Conservation (phyloP, 129 eudicot species). For the Scalesia atractyloides region DNA sequence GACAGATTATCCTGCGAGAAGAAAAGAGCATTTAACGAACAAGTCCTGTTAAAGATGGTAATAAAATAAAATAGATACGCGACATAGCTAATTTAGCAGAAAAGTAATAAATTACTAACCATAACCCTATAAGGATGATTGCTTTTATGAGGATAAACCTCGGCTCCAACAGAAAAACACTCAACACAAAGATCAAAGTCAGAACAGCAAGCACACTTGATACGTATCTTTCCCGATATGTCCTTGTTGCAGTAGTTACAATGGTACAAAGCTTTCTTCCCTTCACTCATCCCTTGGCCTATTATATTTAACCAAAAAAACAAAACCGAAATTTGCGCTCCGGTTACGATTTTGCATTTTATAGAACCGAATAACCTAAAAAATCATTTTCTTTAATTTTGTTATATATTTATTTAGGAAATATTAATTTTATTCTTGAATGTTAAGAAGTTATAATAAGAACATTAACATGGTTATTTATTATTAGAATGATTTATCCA, state of each 20-base stretch:
- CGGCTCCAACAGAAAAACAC: conserved; percentile 97
- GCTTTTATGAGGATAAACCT: conserved; percentile 91
- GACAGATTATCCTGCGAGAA: conserved; percentile 75
- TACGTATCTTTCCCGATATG: conserved; percentile 83
- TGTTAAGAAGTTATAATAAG: too few relatives aligned
- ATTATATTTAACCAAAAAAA: conserved; percentile 3
- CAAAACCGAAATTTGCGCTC: too few relatives aligned
- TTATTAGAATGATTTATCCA: too few relatives aligned
- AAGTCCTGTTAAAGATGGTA: conserved; percentile 4
- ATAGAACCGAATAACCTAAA: too few relatives aligned
- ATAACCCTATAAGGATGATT: conserved; percentile 87
- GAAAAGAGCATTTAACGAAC: neutral
- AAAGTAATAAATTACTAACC: conserved; percentile 47
- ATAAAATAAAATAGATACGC: neutral
- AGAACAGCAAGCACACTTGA: conserved; percentile 82
- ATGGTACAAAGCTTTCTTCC: conserved; percentile 84
- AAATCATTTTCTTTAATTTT: too few relatives aligned
- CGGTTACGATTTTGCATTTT: too few relatives aligned
- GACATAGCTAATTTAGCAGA: neutral
- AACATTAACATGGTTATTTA: too few relatives aligned
- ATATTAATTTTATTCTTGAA: too few relatives aligned
- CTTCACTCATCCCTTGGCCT: conserved; percentile 70
- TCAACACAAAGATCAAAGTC: conserved; percentile 96
- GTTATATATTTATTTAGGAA: too few relatives aligned
- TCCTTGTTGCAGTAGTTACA: conserved; percentile 97